These are phyloP conservation scores for Arachnomyces sp. DNA, from an alignment of 2,329 filamentous ascomycete species.

Conservation along the genomic window DNA sequence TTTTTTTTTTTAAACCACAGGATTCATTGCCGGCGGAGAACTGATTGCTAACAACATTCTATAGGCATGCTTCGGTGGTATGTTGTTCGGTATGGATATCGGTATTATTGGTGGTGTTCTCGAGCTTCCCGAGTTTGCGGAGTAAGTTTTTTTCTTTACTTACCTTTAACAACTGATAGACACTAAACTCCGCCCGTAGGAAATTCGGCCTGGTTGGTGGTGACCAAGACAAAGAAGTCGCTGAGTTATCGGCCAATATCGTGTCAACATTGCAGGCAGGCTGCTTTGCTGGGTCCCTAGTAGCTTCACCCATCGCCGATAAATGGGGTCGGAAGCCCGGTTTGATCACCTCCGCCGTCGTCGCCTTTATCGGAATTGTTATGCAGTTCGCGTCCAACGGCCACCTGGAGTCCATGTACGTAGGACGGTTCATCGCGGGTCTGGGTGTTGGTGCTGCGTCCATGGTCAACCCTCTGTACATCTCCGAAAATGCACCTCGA, in stretches of 20 bases:
- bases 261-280: slow-evolving; percentile 65
- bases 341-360: slow-evolving; percentile 49
- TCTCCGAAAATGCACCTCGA: slow-evolving; percentile 53
- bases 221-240: slow-evolving; percentile 21
- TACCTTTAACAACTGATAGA: neutral
- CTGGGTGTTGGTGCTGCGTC: slow-evolving; percentile 44
- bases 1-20: neutral
- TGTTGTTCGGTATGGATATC: slow-evolving; percentile 60
- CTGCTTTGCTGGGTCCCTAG: slow-evolving; percentile 57
- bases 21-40: slow-evolving; percentile 1
- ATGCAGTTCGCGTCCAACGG: slow-evolving; percentile 59
- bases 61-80: slow-evolving; percentile 59
- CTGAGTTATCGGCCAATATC: slow-evolving; percentile 58
- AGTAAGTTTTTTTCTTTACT: slow-evolving; percentile 29
- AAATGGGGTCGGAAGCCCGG: slow-evolving; percentile 48
- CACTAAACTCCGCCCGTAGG: slow-evolving; percentile 21
- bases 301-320: slow-evolving; percentile 35
- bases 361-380: slow-evolving; percentile 56
- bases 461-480: slow-evolving; percentile 55
- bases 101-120: slow-evolving; percentile 63
- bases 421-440: slow-evolving; percentile 55
- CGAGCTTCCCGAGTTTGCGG: slow-evolving; percentile 51
- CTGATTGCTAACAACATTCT: slow-evolving; percentile 4
- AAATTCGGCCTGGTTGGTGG: slow-evolving; percentile 46
- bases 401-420: slow-evolving; percentile 55